Evolutionary conservation across 2,329 filamentous ascomycete species (phyloP), one percentile per base, ranked within the genome.

Genomic region (Xylaria sp.): DNA sequence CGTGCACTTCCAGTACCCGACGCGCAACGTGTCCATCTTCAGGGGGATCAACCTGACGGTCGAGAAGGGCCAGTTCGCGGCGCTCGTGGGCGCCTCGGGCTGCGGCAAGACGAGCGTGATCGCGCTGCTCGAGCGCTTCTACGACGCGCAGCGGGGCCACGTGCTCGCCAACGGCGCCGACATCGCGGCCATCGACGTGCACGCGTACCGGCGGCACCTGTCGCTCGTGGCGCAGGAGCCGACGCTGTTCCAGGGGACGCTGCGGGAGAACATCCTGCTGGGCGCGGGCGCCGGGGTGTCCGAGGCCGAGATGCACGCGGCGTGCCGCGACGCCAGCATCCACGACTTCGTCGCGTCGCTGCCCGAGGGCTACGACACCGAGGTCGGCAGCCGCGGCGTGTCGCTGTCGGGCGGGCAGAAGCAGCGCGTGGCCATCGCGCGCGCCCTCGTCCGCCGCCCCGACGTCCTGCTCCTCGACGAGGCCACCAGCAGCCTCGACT

Each of bases 211-310:
- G 39, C 77, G 78, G 51, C 73, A 83, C 34, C 76, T 92, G 11
- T 87, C 87, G 1, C 79, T 92, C 0, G 89, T 92, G 0, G 84
- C 87, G 2, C 89, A 92, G 69, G 89, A 92, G 67, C 81, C 89
- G 7, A 86, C 85, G 0, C 77, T 92, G 0, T 91, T 90, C 65
- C 84, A 86, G 68, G 86, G 85, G 59, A 72, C 68, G 39, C 56
- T 68, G 50, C 79, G 83, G 17, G 88, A 92, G 56, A 91, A 91
- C 62, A 83, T 91, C 48, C 70, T 87, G 1, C 76, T 90, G 0
- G 88, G 87, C 17, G 81, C 90, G 16, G 67, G 80, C 24, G 74
- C 76, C 1, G 71, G 76, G 0, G 74, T 86, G 0, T 73, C 76
- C 0, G 80, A 84, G 2, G 79, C 77, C 49, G 70, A 76, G 46